Evolutionary conservation across 768 basidiomycete species (phyloP).

Genomic region (Lactifluus rugatus): DNA sequence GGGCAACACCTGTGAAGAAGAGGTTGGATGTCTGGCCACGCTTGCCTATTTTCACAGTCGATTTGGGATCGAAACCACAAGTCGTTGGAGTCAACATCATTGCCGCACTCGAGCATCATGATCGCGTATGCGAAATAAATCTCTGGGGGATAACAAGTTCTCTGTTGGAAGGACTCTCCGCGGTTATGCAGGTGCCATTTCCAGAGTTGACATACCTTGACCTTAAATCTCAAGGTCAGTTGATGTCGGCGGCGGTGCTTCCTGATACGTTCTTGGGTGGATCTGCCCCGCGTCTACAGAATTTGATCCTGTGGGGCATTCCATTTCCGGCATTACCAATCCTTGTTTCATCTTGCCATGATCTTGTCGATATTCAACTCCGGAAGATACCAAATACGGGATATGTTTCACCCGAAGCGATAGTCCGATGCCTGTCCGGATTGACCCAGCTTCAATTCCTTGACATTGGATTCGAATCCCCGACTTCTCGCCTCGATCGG

Average conservation of each 20-base stretch:
- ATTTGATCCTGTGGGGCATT: background rate
- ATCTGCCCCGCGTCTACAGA: background rate
- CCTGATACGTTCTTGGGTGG: background rate
- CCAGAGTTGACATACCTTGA: background rate
- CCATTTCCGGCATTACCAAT: background rate
- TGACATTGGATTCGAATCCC: background rate
- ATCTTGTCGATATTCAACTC: background rate
- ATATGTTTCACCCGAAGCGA: background rate
- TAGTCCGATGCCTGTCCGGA: background rate
- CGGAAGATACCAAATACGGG: background rate
- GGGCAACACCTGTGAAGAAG: background rate
- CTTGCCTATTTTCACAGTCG: background rate
- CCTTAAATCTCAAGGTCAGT: background rate
- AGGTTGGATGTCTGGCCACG: background rate
- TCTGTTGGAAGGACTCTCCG: background rate
- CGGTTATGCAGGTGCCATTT: background rate
- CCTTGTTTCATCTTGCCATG: background rate
- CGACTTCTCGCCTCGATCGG: background rate
- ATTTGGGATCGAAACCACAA: background rate
- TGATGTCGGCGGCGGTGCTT: background rate
- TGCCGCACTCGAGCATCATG: background rate
- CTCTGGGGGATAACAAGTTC: background rate
- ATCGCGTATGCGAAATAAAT: background rate
- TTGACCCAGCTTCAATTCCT: background rate
- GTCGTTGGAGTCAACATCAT: background rate